These are phyloP conservation scores for Suillus variegatus DNA, from an alignment of 768 basidiomycete species.

Conservation along the genomic window DNA sequence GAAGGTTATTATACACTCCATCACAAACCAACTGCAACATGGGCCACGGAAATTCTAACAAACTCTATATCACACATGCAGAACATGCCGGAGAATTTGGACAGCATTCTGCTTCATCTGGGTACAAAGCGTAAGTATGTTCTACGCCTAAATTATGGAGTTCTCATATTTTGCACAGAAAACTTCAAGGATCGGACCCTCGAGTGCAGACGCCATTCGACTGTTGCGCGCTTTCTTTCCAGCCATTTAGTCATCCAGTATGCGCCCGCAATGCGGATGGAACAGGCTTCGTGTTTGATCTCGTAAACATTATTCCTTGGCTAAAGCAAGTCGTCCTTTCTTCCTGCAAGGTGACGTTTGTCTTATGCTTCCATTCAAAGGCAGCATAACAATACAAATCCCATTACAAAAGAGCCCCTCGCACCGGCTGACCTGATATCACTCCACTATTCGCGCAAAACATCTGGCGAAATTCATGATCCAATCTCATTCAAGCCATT, in stretches of 20 bases:
- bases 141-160: slow-evolving; percentile 6
- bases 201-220: slow-evolving; percentile 79
- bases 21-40: slow-evolving; percentile 34
- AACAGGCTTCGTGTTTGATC: slow-evolving; percentile 80
- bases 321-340: slow-evolving; percentile 63
- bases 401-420: slow-evolving; percentile 74
- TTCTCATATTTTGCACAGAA: slow-evolving; percentile 42
- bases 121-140: slow-evolving; percentile 61
- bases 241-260: slow-evolving; percentile 87
- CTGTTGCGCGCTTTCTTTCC: slow-evolving; percentile 89
- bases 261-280: slow-evolving; percentile 83
- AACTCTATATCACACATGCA: slow-evolving; percentile 87
- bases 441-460: slow-evolving; percentile 81
- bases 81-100: slow-evolving; percentile 83
- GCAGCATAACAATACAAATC: slow-evolving; percentile 80
- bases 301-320: slow-evolving; percentile 94
- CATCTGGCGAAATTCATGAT: slow-evolving; percentile 88
- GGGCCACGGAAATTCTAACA: slow-evolving; percentile 87
- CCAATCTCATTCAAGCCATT: slow-evolving; percentile 98
- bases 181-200: slow-evolving; percentile 66
- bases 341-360: slow-evolving; percentile 7
- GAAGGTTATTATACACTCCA: background rate
- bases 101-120: slow-evolving; percentile 78
- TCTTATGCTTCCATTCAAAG: slow-evolving; percentile 38
- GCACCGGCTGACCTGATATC: slow-evolving; percentile 71